phyloP scores from a whole-genome alignment of 495 filamentous ascomycete species.

The Podospora conica region DNA sequence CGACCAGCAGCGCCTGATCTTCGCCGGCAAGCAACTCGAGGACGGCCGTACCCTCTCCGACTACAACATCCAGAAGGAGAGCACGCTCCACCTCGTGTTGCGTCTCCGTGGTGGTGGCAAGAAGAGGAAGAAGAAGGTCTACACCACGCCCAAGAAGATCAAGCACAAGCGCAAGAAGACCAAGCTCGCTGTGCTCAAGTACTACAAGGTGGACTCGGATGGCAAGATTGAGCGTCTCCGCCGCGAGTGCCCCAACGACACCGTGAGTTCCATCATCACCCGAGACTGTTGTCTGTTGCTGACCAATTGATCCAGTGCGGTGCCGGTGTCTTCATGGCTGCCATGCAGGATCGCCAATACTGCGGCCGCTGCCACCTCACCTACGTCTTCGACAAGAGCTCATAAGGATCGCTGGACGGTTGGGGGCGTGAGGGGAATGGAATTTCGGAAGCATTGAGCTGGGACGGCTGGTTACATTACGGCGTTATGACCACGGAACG shows the following conservation, averaged over 20 bases:
- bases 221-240: constrained; percentile 99
- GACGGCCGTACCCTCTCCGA: constrained; percentile 98
- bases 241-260: constrained; percentile 88
- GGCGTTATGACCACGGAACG: constrained; percentile 35
- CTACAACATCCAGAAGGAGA: constrained; percentile 99
- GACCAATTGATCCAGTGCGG: constrained; percentile 61
- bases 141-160: constrained; percentile 99
- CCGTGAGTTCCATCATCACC: constrained; percentile 52
- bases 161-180: constrained; percentile 99
- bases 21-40: constrained; percentile 99
- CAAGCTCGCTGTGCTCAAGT: constrained; percentile 99
- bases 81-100: constrained; percentile 95
- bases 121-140: constrained; percentile 99
- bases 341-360: constrained; percentile 99
- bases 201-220: constrained; percentile 99
- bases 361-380: constrained; percentile 98
- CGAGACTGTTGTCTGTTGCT: constrained; percentile 13
- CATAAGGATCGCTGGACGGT: constrained; percentile 17
- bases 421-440: constrained; percentile 11
- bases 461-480: constrained; percentile 19
- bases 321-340: constrained; percentile 99
- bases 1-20: constrained; percentile 99
- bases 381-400: constrained; percentile 93
- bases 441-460: constrained; percentile 23
- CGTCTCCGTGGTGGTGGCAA: constrained; percentile 95